Base-by-base conservation (phyloP, 352 stramenopile genomes). In the Globisporangium yorkense region DNA sequence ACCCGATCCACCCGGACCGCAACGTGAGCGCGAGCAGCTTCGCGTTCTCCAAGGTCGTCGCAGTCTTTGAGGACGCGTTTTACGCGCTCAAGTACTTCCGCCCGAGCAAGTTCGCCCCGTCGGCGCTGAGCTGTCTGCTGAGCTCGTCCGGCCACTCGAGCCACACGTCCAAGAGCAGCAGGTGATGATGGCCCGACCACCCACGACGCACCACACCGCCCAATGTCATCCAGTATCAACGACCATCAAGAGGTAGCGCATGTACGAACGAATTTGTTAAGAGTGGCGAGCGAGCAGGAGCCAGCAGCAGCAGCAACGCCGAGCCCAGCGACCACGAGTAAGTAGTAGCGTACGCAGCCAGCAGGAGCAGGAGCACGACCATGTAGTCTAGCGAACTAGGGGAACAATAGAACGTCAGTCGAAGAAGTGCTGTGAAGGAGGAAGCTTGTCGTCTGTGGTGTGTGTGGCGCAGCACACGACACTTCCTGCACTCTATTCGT, bases 21-120 rank as follows among this genome's bases (percentile, higher is more conserved):
- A 95, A 95, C 39, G 85, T 95, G 7, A 89, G 83, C 45, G 83
- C 85, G n/a, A 88, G 80, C 53, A 95, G 81, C 66, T 95, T 91
- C 62, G 83, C 83, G 18, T 93, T 92, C 54, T 78, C 79, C 48
- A 89, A 90, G 51, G 84, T 95, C 24, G 84, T 95, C 8, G 76
- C 83, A 0, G 62, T 92, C 44, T 93, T 93, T 56, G 85, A 95
- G 52, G 85, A 95, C 61, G 83, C 84, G 35, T 95, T 84, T 61
- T 93, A 91, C 54, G 81, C 83, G 9, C 73, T 95, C 39, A 84
- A 88, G 74, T 95, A 92, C 65, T 89, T 88, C 54, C 85, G 81
- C 0, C 59, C 81, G 39, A 87, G 72, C 31, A 86, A 84, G 47
- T 92, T 92, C 60, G 75, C 70, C 6, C 85, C 80, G n/a, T 84